Conservation (phyloP, 768 basidiomycete species). For the Podaxis sp. region DNA sequence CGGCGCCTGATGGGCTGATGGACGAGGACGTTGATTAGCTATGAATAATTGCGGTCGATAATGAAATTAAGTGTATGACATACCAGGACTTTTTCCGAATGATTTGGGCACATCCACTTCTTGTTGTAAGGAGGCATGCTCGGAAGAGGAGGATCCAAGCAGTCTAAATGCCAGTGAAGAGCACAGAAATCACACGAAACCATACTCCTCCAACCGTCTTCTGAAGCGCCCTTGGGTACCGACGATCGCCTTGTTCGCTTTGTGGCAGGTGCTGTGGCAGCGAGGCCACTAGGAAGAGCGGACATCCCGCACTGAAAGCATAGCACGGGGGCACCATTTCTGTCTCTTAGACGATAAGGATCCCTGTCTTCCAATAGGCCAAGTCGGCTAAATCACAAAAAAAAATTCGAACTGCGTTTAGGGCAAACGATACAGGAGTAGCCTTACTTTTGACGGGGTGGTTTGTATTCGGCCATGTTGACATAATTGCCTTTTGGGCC, state of each 20-base stretch:
- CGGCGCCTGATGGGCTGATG: slow-evolving; percentile 77
- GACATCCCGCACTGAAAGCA: slow-evolving; percentile 90
- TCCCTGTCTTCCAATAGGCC: slow-evolving; percentile 92
- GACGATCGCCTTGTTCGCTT: slow-evolving; percentile 52
- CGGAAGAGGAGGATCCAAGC: slow-evolving; percentile 85
- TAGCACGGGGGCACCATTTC: slow-evolving; percentile 76
- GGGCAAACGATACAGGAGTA: slow-evolving; percentile 6
- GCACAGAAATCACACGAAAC: slow-evolving; percentile 94
- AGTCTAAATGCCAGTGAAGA: slow-evolving; percentile 96
- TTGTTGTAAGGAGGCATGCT: slow-evolving; percentile 81
- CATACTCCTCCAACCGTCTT: slow-evolving; percentile 68
- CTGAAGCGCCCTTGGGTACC: slow-evolving; percentile 30
- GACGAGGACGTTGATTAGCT: neutral
- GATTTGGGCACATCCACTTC: slow-evolving; percentile 99
- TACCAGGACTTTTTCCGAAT: slow-evolving; percentile 83
- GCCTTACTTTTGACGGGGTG: slow-evolving; percentile 78
- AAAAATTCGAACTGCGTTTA: slow-evolving; percentile 9
- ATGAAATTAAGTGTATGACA: slow-evolving; percentile 22
- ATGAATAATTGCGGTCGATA: neutral
- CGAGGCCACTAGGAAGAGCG: slow-evolving; percentile 54
- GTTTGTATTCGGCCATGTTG: slow-evolving; percentile 71
- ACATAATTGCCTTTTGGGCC: slow-evolving; percentile 81
- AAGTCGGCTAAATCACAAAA: slow-evolving; percentile 52
- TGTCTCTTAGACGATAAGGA: slow-evolving; percentile 79
- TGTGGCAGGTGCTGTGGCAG: slow-evolving; percentile 47